Evolutionary conservation across 2,329 filamentous ascomycete genomes (phyloP).

Genomic region (Fusarium circinatum): DNA sequence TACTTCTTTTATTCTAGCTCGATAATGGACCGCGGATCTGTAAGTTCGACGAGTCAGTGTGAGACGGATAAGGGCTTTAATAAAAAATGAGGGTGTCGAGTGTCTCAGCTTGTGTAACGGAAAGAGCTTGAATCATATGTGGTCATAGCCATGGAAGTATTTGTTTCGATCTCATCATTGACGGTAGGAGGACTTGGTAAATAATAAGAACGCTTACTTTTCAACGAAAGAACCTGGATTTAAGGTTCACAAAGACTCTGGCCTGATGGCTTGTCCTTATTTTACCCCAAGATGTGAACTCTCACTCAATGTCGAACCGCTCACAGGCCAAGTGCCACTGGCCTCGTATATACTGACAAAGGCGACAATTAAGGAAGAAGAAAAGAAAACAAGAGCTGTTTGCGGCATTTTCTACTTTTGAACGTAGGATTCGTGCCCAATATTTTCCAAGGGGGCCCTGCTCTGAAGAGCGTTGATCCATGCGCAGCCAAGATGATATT

Average conservation of each 20-base stretch:
- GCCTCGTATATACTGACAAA: rapidly evolving
- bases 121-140: constrained; percentile 16
- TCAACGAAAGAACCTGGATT: rapidly evolving
- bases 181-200: rapidly evolving
- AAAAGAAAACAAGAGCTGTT: rapidly evolving
- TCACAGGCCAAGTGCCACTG: too few relatives aligned
- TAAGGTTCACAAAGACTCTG: not conserved
- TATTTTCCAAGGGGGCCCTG: not conserved
- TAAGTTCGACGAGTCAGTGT: not conserved
- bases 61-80: rapidly evolving
- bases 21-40: rapidly evolving
- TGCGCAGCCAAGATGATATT: not conserved
- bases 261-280: rapidly evolving
- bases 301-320: not conserved
- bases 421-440: not conserved
- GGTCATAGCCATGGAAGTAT: constrained; percentile 26
- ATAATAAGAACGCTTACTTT: not conserved
- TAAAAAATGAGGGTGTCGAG: rapidly evolving
- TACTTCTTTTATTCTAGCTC: too few relatives aligned
- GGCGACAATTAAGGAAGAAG: not conserved
- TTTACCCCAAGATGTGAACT: rapidly evolving
- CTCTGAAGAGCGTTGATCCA: constrained; percentile 12
- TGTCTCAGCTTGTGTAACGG: constrained; percentile 6
- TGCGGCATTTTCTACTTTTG: constrained; percentile 3
- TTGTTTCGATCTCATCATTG: constrained; percentile 16